Evolutionary conservation across 371 early-diverging fungal genomes (phyloP), one percentile per base, ranked within the genome.

Genomic region (Rhizopus microsporus): DNA sequence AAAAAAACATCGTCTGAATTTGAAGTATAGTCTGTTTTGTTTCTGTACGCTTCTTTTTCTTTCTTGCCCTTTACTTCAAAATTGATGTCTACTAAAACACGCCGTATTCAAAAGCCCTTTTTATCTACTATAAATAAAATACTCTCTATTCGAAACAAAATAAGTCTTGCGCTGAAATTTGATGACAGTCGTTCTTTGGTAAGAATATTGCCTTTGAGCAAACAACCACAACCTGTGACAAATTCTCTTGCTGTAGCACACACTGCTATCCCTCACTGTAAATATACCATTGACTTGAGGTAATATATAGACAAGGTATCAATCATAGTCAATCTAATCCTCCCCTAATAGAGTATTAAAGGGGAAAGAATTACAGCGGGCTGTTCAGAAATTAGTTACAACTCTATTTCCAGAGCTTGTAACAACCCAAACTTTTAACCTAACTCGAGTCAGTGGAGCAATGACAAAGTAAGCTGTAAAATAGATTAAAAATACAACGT

Each of bases 381-480:
- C 63, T 8, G 53, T 74, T 7, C 46, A 52, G 37, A 31, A 37
- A 3, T 43, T 81, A 7, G 49, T 74, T 12, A 15, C 30, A 23
- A 39, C 57, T 31, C 37, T 74, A 54, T 62, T 79, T 12, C 75
- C 81, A 31, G 77, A 69, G 31, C 71, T 78, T 77, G 40, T 51
- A n/a, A 51, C 46, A 7, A 37, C 10, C 7, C 46, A 46, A 5
- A 60, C 31, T 55, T 68, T 89, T 8, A 15, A 58, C 0, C 57
- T 92, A 5, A 63, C 71, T 1, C 81, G 91, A 13, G 76, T 95
- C 54, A 88, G 88, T 63, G 94, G 94, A 7, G 95, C 95, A 2
- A 70, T 94, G 81, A 93, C 95, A 61, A 95, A 95, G 73, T 72
- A 72, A 67, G 57, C 46, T 3, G 12, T 8, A 23, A 15, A 16